phyloP scores from a whole-genome alignment of 495 filamentous ascomycete species.

The Trichoderma orchidacearum region DNA sequence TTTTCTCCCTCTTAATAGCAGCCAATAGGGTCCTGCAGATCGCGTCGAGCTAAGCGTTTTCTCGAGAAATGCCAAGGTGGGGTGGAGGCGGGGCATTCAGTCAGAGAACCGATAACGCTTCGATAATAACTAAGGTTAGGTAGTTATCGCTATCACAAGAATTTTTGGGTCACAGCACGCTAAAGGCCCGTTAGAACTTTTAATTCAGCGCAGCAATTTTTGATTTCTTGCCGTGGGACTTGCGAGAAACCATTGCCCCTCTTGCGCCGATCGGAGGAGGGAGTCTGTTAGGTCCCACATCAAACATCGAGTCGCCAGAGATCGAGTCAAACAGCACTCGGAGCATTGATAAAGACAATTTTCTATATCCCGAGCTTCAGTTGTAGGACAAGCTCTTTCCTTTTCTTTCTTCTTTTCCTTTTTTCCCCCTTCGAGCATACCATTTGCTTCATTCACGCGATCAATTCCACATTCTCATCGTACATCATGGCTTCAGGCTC shows the following conservation, averaged over 20 bases:
- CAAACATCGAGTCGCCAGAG: too few species aligned
- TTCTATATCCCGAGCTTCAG: not conserved
- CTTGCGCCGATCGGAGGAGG: not conserved
- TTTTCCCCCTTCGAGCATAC: not conserved
- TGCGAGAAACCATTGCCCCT: not conserved
- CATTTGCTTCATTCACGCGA: not conserved
- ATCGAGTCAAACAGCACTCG: not conserved
- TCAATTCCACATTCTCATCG: not conserved
- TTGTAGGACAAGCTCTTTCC: not conserved
- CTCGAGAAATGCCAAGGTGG: not conserved
- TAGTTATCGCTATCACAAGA: too few species aligned
- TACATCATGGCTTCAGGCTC: not conserved
- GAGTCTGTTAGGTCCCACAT: not conserved
- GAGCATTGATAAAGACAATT: not conserved
- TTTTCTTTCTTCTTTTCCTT: not conserved
- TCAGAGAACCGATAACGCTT: not conserved
- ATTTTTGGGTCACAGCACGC: too few species aligned
- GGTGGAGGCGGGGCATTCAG: not conserved
- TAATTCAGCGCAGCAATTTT: not conserved
- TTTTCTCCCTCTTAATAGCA: conserved; percentile 3
- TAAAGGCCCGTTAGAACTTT: too few species aligned
- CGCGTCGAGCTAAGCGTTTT: not conserved
- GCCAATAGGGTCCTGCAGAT: not conserved
- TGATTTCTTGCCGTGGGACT: not conserved
- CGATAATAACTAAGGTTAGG: too few species aligned